Evolutionary conservation across 176 grass and related monocot species (phyloP).

Genomic region (Carex cristatella): DNA sequence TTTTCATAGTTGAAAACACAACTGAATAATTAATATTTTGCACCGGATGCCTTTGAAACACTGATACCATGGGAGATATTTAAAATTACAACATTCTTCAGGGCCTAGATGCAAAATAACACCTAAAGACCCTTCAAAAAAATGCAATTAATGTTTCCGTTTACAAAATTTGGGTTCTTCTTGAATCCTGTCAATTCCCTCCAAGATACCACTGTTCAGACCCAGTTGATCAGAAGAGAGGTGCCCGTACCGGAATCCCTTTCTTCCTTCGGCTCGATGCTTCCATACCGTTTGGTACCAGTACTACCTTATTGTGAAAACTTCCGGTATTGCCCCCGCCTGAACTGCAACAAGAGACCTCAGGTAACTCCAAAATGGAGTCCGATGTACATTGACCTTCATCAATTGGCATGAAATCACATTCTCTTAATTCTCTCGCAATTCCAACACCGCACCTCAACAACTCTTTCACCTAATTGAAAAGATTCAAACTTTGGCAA

Average conservation of each 20-base stretch:
- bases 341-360: constrained; percentile 18
- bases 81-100: constrained; percentile 2
- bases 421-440: constrained; percentile 33
- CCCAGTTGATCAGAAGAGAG: constrained; percentile 30
- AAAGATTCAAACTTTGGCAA: background rate
- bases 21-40: background rate
- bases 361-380: constrained; percentile 30
- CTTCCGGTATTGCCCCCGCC: background rate
- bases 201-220: constrained; percentile 4
- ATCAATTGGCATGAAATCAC: constrained; percentile 37
- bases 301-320: background rate
- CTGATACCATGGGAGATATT: background rate
- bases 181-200: constrained; percentile 15
- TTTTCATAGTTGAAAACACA: background rate
- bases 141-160: constrained; percentile 14
- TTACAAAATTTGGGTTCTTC: constrained; percentile 30
- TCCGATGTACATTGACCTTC: constrained; percentile 35
- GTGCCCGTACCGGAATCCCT: constrained; percentile 31
- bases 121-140: constrained; percentile 12
- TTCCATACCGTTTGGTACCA: background rate
- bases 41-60: background rate
- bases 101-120: constrained; percentile 13
- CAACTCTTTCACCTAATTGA: constrained; percentile 33
- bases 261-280: constrained; percentile 37
- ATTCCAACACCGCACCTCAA: constrained; percentile 21